Evolutionary conservation across 2,329 filamentous ascomycete genomes (phyloP).

Genomic region (Magnaporthiopsis poae): DNA sequence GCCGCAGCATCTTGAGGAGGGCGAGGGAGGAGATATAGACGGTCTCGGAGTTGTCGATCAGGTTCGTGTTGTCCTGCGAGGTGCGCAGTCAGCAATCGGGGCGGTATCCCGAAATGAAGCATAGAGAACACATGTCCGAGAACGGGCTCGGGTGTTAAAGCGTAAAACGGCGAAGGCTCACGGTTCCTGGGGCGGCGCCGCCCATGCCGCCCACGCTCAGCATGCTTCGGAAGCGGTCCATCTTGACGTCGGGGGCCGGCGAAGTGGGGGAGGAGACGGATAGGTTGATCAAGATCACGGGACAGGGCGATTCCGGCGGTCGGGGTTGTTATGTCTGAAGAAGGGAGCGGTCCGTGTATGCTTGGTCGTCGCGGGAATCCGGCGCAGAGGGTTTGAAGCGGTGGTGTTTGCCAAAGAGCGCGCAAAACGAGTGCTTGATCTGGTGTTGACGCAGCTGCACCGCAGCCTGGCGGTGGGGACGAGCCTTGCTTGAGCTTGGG

Average conservation of each 20-base stretch:
- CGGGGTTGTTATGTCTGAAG: neutral
- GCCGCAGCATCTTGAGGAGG: slow-evolving; percentile 94
- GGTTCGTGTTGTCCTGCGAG: slow-evolving; percentile 68
- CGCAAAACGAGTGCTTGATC: neutral
- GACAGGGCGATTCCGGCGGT: neutral
- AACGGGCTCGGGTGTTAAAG: slow-evolving; percentile 48
- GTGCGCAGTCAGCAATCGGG: neutral
- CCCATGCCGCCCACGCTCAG: slow-evolving; percentile 71
- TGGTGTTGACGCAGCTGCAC: slow-evolving; percentile 8
- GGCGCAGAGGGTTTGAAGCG: neutral
- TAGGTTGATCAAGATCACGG: neutral
- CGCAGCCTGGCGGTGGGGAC: slow-evolving; percentile 9
- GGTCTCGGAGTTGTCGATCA: slow-evolving; percentile 98
- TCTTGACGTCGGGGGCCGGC: slow-evolving; percentile 29
- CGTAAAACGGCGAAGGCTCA: slow-evolving; percentile 39
- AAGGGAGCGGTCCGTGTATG: neutral
- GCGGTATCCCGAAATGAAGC: slow-evolving; percentile 5
- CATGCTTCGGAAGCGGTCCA: slow-evolving; percentile 90
- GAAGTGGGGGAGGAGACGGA: slow-evolving; percentile 9
- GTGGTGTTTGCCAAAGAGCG: neutral
- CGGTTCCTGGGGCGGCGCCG: slow-evolving; percentile 49
- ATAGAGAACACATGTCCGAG: neutral
- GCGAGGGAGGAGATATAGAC: slow-evolving; percentile 98
- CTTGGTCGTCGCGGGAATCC: neutral
- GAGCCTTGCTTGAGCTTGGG: neutral